A percentile compares a stretch with the other conserved stretches of the same genome.
Evolutionary conservation across 345 rosid genomes (phyloP).

Genomic region (Brassica cretica): DNA sequence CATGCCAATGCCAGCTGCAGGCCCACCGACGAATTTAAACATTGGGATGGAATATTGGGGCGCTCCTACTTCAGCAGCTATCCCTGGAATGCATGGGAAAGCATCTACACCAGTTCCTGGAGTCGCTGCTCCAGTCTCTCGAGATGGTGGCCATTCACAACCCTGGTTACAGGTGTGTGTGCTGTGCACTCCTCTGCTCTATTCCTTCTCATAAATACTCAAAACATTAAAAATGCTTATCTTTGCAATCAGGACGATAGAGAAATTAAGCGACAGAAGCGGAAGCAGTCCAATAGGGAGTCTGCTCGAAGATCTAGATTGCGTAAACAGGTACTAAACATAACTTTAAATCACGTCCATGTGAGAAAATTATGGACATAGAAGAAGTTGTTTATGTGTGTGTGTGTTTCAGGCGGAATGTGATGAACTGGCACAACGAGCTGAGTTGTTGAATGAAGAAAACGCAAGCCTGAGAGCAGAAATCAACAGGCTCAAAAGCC

Average conservation of each 20-base stretch:
- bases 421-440: conserved; percentile 90
- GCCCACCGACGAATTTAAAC: conserved; percentile 87
- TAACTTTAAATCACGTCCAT: background rate
- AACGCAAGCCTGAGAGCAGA: conserved; percentile 81
- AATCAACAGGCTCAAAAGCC: conserved; percentile 68
- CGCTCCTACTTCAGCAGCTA: conserved; percentile 57
- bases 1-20: conserved; percentile 64
- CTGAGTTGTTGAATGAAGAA: conserved; percentile 82
- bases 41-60: conserved; percentile 99
- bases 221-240: background rate
- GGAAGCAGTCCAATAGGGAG: conserved; percentile 99
- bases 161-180: conserved; percentile 80
- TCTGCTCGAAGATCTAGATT: conserved; percentile 95
- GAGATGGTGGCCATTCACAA: conserved; percentile 71
- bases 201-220: background rate
- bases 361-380: conserved; percentile 30
- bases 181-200: background rate
- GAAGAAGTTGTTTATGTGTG: background rate
- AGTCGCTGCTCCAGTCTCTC: conserved; percentile 58
- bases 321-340: conserved; percentile 82
- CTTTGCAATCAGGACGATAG: conserved; percentile 69
- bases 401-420: conserved; percentile 85
- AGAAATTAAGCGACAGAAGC: conserved; percentile 87
- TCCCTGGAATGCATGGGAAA: conserved; percentile 71
- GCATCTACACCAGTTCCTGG: conserved; percentile 73